Evolutionary conservation across 1,284 basidiomycete species (phyloP).

Genomic region (Schizopora paradoxa): DNA sequence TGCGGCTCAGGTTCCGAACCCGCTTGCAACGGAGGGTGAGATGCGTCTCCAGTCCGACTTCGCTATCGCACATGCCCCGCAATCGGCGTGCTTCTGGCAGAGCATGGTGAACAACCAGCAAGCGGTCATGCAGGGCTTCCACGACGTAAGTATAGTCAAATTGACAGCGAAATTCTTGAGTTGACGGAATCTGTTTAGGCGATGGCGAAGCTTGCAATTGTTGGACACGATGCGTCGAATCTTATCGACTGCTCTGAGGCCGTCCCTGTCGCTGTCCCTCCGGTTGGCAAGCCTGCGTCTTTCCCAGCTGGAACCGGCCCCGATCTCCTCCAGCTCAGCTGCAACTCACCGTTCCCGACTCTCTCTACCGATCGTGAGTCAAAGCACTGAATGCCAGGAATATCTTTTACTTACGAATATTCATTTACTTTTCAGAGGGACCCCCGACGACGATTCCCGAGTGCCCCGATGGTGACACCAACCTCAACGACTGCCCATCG

Average conservation of each 20-base stretch:
- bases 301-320: conserved; percentile 16
- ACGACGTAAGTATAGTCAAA: neutral
- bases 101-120: conserved; percentile 10
- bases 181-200: conserved; percentile 18
- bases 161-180: neutral
- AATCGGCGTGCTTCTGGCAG: conserved; percentile 18
- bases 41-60: conserved; percentile 18
- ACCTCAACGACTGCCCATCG: conserved; percentile 13
- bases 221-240: conserved; percentile 24
- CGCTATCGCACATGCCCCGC: conserved; percentile 17
- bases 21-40: conserved; percentile 11
- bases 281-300: neutral
- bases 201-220: conserved; percentile 28
- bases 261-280: neutral
- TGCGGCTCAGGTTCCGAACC: conserved; percentile 15
- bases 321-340: conserved; percentile 10
- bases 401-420: neutral
- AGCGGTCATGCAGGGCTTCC: neutral
- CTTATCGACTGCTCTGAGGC: conserved; percentile 13
- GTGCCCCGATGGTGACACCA: conserved; percentile 13
- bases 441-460: conserved; percentile 10
- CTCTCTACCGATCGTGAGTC: conserved; percentile 3
- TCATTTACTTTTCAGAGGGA: too few species aligned
- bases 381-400: neutral
- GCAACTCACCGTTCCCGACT: conserved; percentile 13